These are phyloP conservation scores for Sutorius eximius DNA, from an alignment of 1,284 basidiomycete genomes.

Conservation along the genomic window DNA sequence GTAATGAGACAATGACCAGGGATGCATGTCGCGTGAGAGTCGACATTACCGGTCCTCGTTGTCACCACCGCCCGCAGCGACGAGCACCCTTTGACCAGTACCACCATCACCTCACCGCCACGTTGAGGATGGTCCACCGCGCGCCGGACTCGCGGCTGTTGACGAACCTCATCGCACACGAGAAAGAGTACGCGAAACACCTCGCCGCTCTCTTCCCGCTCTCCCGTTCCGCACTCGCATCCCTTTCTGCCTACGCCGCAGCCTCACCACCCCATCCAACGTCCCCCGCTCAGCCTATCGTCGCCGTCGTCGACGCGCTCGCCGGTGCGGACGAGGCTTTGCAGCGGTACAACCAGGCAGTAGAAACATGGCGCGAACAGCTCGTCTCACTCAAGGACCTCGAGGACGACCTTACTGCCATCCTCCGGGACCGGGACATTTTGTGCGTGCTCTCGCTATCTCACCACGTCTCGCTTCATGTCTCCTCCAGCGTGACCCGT, in stretches of 20 bases:
- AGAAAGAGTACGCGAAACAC: slow-evolving; percentile 70
- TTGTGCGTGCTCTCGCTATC: slow-evolving; percentile 49
- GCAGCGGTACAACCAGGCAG: slow-evolving; percentile 52
- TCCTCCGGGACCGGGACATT: slow-evolving; percentile 74
- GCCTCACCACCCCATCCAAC: slow-evolving; percentile 49
- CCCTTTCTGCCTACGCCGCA: slow-evolving; percentile 71
- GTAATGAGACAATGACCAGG: too few species aligned
- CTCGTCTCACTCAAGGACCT: slow-evolving; percentile 47
- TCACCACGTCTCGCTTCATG: neutral
- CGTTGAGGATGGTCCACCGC: slow-evolving; percentile 65
- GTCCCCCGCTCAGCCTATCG: slow-evolving; percentile 51
- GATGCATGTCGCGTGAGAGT: slow-evolving; percentile 1
- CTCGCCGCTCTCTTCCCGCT: slow-evolving; percentile 54
- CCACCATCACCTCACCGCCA: neutral
- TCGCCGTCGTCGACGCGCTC: slow-evolving; percentile 58
- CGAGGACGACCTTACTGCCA: slow-evolving; percentile 68
- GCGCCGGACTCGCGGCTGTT: slow-evolving; percentile 69
- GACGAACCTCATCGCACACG: slow-evolving; percentile 61
- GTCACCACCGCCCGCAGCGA: neutral
- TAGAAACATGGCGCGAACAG: slow-evolving; percentile 66
- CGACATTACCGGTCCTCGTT: neutral
- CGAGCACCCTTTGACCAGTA: neutral
- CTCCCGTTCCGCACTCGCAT: slow-evolving; percentile 61
- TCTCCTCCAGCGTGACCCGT: slow-evolving; percentile 57
- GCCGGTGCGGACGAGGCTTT: slow-evolving; percentile 68